Evolutionary conservation across 495 filamentous ascomycete genomes (phyloP), one percentile per base, ranked within the genome.

Genomic region (Xylaria cubensis): DNA sequence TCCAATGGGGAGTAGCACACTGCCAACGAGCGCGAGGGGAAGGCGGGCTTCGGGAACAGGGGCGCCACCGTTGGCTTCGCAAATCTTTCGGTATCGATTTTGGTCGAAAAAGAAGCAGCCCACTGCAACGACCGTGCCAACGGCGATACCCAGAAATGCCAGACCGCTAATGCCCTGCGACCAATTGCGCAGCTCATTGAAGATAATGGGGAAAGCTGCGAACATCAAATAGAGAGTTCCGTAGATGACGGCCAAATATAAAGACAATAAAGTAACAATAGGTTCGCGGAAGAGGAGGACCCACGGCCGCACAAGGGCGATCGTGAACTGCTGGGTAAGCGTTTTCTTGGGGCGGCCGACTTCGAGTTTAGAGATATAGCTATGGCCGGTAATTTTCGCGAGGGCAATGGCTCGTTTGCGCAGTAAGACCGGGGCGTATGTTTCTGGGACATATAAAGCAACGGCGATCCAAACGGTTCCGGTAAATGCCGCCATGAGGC

Each of bases 221-320:
- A 97, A 94, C 79, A 94, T 92, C 24, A 95, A 85, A 74, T 97
- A 95, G 1, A 95, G 50, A 24, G 92, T 90, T 21, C 92, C 93
- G 29, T 94, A 83, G 21, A 94, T 78, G 32, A 94, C 83, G 6
- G 92, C 90, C 3, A 89, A 50, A 67, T 93, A 90, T 15, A 91
- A 78, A 74, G 91, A 92, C 12, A 94, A 86, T 53, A 90, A 86
- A 62, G 92, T 79, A 48, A 91, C 89, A 86, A 95, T 95, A 19
- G 90, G 91, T 79, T 95, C 93, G 41, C 90, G 79, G 36, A 88
- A 80, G n/a, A 95, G 84, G 10, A 97, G 86, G 58, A 91, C 83
- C 67, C 92, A 88, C 0, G 92, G 92, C 19, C 92, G 85, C 50
- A 90, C 89, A 0, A 85, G 75, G 19, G 83, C 78, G 9, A 73